Evolutionary conservation across 2,329 filamentous ascomycete genomes (phyloP).

Genomic region (Pseudofabraea citricarpa): DNA sequence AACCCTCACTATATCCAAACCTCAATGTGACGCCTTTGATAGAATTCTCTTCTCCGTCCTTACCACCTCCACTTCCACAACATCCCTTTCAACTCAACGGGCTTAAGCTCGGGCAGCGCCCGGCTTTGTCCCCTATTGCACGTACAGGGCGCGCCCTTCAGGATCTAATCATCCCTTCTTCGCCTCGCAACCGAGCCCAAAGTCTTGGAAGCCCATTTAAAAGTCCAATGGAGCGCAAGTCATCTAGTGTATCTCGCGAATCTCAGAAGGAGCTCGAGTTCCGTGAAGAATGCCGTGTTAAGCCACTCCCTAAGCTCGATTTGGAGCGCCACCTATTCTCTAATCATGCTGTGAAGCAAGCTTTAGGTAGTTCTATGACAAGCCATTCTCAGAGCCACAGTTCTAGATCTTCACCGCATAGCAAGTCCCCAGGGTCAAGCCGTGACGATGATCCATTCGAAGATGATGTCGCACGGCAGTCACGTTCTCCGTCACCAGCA

Average conservation of each 20-base stretch:
- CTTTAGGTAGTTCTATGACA: too few species aligned
- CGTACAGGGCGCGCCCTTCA: conserved; percentile 28
- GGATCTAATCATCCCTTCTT: conserved; percentile 25
- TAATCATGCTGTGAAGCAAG: too few species aligned
- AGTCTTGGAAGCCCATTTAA: conserved; percentile 29
- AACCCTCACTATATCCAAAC: conserved; percentile 18
- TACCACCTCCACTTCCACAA: conserved; percentile 25
- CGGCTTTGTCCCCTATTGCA: conserved; percentile 22
- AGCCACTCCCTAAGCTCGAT: conserved; percentile 17
- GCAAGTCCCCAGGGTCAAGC: conserved; percentile 5
- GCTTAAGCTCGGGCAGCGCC: too few species aligned
- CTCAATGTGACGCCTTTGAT: conserved; percentile 25
- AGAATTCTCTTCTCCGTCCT: conserved; percentile 27
- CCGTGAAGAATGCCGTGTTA: conserved; percentile 10
- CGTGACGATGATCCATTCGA: conserved; percentile 22
- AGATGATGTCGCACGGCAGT: conserved; percentile 4
- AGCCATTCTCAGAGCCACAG: too few species aligned
- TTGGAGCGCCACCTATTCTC: conserved; percentile 13
- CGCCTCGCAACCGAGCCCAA: conserved; percentile 24
- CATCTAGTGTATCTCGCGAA: conserved; percentile 15
- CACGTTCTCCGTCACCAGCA: conserved; percentile 16
- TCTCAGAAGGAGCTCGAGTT: conserved; percentile 5
- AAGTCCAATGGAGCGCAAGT: conserved; percentile 23
- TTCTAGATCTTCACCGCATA: background rate
- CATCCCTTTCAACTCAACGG: too few species aligned